phyloP scores from a whole-genome alignment of 148 eudicot genomes.

The Camellia japonica region DNA sequence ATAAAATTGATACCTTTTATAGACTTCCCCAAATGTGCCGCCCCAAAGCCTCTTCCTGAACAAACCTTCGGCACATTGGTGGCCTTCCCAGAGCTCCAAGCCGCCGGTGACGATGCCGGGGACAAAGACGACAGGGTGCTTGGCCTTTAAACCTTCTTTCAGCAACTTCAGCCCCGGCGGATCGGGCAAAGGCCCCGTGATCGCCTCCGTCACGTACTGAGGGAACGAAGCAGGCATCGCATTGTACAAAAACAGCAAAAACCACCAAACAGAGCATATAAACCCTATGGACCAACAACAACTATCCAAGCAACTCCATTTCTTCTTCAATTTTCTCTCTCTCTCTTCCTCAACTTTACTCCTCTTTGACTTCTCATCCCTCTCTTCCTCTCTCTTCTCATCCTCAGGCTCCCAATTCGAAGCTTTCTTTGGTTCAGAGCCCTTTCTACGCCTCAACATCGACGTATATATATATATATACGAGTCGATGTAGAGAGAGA shows the following conservation, averaged over 20 bases:
- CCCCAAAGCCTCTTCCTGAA: conserved; percentile 98
- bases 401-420: conserved; percentile 11
- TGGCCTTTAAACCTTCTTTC: conserved; percentile 66
- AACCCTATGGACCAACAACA: conserved; percentile 86
- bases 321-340: conserved; percentile 15
- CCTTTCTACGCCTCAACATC: conserved; percentile 33
- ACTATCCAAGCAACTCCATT: conserved; percentile 60
- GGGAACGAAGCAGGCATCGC: conserved; percentile 87
- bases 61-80: conserved; percentile 87
- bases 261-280: conserved; percentile 77
- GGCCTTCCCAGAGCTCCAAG: conserved; percentile 94
- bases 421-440: conserved; percentile 16
- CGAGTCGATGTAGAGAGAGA: neutral
- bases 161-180: conserved; percentile 81
- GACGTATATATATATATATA: neutral
- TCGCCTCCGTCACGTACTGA: conserved; percentile 87
- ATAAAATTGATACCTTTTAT: conserved; percentile 55
- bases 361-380: conserved; percentile 9
- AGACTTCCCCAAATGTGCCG: conserved; percentile 93
- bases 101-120: conserved; percentile 97
- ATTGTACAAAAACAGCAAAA: conserved; percentile 63
- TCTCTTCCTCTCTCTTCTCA: conserved; percentile 21
- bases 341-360: neutral
- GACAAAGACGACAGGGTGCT: conserved; percentile 90
- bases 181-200: conserved; percentile 76